These are phyloP conservation scores for Magnolia kwangsiensis DNA, from an alignment of 164 flowering plant genomes.

Conservation along the genomic window DNA sequence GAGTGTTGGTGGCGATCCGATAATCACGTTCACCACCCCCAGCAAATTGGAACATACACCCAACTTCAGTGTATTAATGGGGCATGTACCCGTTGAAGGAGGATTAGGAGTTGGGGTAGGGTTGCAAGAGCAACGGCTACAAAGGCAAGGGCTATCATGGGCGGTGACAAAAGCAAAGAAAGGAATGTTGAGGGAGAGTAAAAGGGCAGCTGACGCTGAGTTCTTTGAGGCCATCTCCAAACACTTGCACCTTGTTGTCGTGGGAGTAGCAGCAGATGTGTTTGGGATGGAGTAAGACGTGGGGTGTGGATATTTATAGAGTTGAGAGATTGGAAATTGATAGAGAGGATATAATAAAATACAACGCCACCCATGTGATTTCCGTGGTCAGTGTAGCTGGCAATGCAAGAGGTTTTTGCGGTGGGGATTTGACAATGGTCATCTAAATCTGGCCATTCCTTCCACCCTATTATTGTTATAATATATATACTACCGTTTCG, in stretches of 20 bases:
- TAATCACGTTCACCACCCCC: constrained; percentile 23
- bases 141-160: constrained; percentile 25
- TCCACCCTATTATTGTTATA: too few species aligned
- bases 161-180: constrained; percentile 39
- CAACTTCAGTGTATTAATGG: constrained; percentile 45
- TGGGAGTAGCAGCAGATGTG: too few species aligned
- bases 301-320: neutral
- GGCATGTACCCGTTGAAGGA: constrained; percentile 32
- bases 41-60: constrained; percentile 56
- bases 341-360: too few species aligned
- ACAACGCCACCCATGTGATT: too few species aligned
- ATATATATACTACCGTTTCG: too few species aligned
- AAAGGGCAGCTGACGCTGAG: constrained; percentile 37
- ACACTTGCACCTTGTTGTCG: neutral
- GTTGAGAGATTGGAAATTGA: neutral
- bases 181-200: constrained; percentile 45
- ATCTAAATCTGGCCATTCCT: too few species aligned
- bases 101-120: constrained; percentile 6
- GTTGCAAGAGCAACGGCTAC: constrained; percentile 12
- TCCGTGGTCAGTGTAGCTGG: too few species aligned
- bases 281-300: neutral
- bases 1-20: constrained; percentile 39
- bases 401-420: too few species aligned
- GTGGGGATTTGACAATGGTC: too few species aligned
- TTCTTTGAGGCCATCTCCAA: constrained; percentile 44